These are phyloP conservation scores for Pittosporum tobira DNA, from an alignment of 129 eudicot species.

Conservation along the genomic window DNA sequence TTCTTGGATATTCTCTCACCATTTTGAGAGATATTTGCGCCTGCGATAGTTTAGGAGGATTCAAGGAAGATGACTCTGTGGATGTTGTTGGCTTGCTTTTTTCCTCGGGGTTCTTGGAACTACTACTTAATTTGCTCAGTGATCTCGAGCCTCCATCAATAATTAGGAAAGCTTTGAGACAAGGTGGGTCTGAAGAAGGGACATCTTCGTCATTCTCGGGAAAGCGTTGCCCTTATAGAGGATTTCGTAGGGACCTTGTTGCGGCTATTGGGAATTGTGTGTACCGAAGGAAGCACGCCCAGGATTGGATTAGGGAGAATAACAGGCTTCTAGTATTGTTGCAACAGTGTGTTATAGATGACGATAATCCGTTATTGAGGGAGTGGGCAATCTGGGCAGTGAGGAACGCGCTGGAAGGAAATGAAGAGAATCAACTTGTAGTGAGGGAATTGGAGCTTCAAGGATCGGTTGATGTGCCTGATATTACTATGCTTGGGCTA, in stretches of 20 bases:
- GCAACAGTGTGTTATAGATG: conserved; percentile 76
- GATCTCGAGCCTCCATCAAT: conserved; percentile 74
- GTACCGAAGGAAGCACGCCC: conserved; percentile 47
- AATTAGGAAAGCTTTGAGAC: conserved; percentile 41
- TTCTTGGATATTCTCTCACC: conserved; percentile 62
- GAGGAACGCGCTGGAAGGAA: conserved; percentile 67
- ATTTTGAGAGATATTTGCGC: conserved; percentile 74
- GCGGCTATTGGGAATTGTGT: conserved; percentile 67
- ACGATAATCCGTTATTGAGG: conserved; percentile 74
- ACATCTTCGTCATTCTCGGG: conserved; percentile 13
- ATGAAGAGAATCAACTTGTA: conserved; percentile 44
- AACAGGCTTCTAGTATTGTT: conserved; percentile 60
- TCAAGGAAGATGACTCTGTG: conserved; percentile 8
- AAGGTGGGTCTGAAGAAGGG: conserved; percentile 23
- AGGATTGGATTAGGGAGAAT: conserved; percentile 53
- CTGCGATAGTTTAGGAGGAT: conserved; percentile 13
- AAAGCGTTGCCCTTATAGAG: conserved; percentile 67
- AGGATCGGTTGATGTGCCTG: conserved; percentile 70
- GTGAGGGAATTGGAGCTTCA: conserved; percentile 79
- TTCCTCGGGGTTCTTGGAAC: conserved; percentile 51
- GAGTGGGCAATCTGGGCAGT: conserved; percentile 82
- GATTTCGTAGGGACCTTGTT: conserved; percentile 73
- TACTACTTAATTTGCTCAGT: conserved; percentile 40
- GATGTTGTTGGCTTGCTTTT: conserved; percentile 35
- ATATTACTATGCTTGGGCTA: conserved; percentile 55